Evolutionary conservation across 441 rosid genomes (phyloP).

Genomic region (Iberis amara): DNA sequence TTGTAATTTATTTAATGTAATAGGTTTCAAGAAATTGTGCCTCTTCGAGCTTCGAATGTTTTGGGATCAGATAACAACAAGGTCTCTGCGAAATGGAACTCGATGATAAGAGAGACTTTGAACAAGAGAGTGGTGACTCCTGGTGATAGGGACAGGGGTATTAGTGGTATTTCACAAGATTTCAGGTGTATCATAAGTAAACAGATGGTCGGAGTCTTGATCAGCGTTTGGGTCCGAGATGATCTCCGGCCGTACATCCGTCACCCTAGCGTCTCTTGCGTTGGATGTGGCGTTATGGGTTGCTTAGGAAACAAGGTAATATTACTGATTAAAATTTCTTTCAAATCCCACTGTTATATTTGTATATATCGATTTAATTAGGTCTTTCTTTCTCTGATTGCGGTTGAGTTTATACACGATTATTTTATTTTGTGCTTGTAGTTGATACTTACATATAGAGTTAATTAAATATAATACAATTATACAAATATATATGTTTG

Average conservation of each 20-base stretch:
- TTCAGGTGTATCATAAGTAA: slow-evolving; percentile 44
- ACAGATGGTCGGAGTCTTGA: slow-evolving; percentile 83
- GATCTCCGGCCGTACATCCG: slow-evolving; percentile 44
- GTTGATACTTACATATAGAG: slow-evolving; percentile 3
- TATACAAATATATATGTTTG: not conserved
- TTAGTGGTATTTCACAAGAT: slow-evolving; percentile 24
- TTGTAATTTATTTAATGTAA: too few species aligned
- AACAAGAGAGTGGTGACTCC: slow-evolving; percentile 33
- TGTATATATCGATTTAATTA: slow-evolving; percentile 7
- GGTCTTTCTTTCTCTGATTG: slow-evolving; percentile 1
- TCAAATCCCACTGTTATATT: slow-evolving; percentile 16
- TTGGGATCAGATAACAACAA: slow-evolving; percentile 55
- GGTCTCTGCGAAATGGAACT: slow-evolving; percentile 59
- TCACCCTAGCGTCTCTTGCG: slow-evolving; percentile 58
- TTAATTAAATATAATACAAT: not conserved
- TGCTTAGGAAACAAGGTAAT: slow-evolving; percentile 83
- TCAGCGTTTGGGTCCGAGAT: slow-evolving; percentile 65
- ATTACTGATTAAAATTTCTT: not conserved
- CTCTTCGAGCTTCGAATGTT: slow-evolving; percentile 62
- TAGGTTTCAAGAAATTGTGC: slow-evolving; percentile 90
- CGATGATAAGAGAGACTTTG: slow-evolving; percentile 49
- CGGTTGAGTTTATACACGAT: not conserved
- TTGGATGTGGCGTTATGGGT: slow-evolving; percentile 85
- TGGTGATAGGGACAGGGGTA: slow-evolving; percentile 1
- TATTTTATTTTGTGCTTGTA: slow-evolving; percentile 18